Base-by-base conservation (phyloP, 352 stramenopile species). In the Thraustochytrium sp. region DNA sequence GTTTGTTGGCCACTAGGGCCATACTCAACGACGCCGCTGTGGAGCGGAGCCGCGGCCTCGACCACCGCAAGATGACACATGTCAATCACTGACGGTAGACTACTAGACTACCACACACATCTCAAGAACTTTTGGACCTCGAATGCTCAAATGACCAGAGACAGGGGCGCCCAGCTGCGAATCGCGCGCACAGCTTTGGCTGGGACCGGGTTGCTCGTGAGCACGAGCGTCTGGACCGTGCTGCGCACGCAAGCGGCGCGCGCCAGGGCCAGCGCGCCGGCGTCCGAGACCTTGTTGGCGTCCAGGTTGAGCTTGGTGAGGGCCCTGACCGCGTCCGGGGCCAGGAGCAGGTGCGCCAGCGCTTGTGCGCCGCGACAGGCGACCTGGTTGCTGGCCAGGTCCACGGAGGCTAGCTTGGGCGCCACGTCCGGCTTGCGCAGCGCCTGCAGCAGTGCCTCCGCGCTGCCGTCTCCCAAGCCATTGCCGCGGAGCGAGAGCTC, bases 291-390 rank as follows among this genome's bases (percentile, higher is more conserved):
- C 5, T 78, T 26, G 23, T 78, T 78, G 16, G 42, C 31, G 4
- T 40, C 44, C 4, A 62, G 31, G 23, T 62, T 31, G 8, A 78
- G 13, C 8, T 18, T 9, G 5, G 13, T 3, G 3, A 78, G 48
- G 8, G 44, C 4, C 4, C 8, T 26, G 18, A 31, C 44, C 13
- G 37, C 38, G n/a, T 18, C 31, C 36, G 9, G 16, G 56, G 23
- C 44, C 29, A 78, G 23, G 26, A 78, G 46, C 64, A 62, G 29
- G 26, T 78, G 65, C 8, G 65, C 65, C 5, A 78, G 44, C n/a
- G 40, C 42, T 4, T 40, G 18, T 4, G 65, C 65, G 23, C 65
- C 65, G 8, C n/a, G 21, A 42, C 38, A 44, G 18, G 5, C 44
- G 2, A 78, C 49, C 31, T 34, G 5, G 49, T 78, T 78, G 5